Evolutionary conservation across 2,329 filamentous ascomycete genomes (phyloP), one percentile per base, ranked within the genome.

Genomic region (Paecilomyces fulvus): DNA sequence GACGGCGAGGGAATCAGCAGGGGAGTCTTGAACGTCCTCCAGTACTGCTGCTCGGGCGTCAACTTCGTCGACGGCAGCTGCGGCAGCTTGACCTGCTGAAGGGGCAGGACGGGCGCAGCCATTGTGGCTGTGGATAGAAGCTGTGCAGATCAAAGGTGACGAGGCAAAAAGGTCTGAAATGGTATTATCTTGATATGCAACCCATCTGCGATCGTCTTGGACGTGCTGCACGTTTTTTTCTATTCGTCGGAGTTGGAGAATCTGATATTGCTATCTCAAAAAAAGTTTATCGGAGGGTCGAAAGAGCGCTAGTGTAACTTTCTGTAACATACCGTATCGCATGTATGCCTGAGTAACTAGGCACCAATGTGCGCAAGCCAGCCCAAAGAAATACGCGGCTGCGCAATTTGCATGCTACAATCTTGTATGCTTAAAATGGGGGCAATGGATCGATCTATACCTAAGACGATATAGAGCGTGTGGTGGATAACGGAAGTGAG

Each of bases 41-140:
- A 99, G 80, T 97, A 97, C 63, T 87, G 83, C 76, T 97, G 92
- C 77, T 99, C 94, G 30, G 92, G 87, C 5, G 92, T 96, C 51
- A 92, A 77, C 52, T 67, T 68, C 55, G 90, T 87, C 46, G 88
- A 86, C 56, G 91, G 91, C 53, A 90, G 89, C 61, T 88, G 83
- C 56, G 92, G 86, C 69, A 95, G 83, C 80, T 90, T 95, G 69
- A 95, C 78, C 72, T 87, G 87, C 72, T 86, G 85, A 63, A 95
- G 78, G 59, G 89, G 88, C 73, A 85, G 83, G 67, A 95, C 89
- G 77, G 90, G 86, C 67, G 91, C 89, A 65, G 92, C 91, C 91
- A 96, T 96, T 61, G 62, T 68, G 58, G 30, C 28, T 33, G 25
- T 20, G 23, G 14, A 25, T 21, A 49, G 21, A 14, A 49, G 37